Evolutionary conservation across 768 basidiomycete species (phyloP).

Genomic region (Kwoniella sp.): DNA sequence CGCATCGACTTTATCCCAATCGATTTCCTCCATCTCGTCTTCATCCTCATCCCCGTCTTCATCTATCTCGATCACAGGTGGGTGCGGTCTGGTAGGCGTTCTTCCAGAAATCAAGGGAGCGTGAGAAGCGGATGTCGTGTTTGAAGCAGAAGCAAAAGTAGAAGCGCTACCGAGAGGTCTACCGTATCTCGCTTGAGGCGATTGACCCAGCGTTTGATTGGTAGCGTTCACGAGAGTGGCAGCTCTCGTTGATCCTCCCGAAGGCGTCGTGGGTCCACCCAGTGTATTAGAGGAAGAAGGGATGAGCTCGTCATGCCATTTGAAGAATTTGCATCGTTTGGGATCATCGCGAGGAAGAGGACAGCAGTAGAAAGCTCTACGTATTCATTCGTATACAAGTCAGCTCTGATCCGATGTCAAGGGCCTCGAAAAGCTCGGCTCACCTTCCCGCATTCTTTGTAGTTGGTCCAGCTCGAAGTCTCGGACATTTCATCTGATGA

Average conservation of each 20-base stretch:
- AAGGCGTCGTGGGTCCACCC: conserved; percentile 3
- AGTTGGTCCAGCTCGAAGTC: conserved; percentile 34
- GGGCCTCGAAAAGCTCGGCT: neutral
- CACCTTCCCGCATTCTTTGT: conserved; percentile 50
- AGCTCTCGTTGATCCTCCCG: conserved; percentile 21
- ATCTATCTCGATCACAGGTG: conserved; percentile 6
- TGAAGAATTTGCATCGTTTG: conserved; percentile 46
- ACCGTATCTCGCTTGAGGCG: conserved; percentile 27
- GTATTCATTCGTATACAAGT: neutral
- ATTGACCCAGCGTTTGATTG: conserved; percentile 34
- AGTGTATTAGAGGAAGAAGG: neutral
- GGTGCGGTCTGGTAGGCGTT: neutral
- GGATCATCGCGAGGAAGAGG: conserved; percentile 40
- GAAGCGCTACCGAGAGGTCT: conserved; percentile 1
- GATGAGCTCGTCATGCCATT: conserved; percentile 46
- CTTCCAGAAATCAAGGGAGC: neutral
- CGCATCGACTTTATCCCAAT: conserved; percentile 47
- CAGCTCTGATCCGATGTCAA: neutral
- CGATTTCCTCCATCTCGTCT: conserved; percentile 36
- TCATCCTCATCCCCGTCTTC: conserved; percentile 23
- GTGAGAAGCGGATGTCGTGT: neutral
- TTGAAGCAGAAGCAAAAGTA: neutral
- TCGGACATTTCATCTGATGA: conserved; percentile 32
- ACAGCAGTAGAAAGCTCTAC: conserved; percentile 43
- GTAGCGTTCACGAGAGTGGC: conserved; percentile 11